Evolutionary conservation across 208 protist genomes (phyloP).

Genomic region (Leishmania gerbilli): DNA sequence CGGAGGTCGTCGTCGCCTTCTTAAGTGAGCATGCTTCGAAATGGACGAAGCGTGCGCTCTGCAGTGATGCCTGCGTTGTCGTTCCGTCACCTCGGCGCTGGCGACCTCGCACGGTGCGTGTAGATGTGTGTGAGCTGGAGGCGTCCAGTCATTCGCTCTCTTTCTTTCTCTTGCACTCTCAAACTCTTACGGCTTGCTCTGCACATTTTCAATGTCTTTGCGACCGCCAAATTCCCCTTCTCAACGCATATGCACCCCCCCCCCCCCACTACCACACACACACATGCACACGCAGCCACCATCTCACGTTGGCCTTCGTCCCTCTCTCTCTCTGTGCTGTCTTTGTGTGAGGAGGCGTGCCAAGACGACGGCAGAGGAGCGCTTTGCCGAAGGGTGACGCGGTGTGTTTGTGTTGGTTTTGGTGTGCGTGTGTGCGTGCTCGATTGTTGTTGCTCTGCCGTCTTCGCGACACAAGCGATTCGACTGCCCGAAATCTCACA

Average conservation of each 20-base stretch:
- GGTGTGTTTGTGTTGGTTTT: no score
- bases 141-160: neutral
- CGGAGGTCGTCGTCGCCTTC: neutral
- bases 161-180: neutral
- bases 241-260: neutral
- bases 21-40: neutral
- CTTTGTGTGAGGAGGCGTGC: neutral
- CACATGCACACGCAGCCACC: no score
- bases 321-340: neutral
- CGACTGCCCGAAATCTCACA: neutral
- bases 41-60: neutral
- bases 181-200: neutral
- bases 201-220: neutral
- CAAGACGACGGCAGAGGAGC: neutral
- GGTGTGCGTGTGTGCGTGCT: neutral
- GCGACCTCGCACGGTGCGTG: neutral
- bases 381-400: neutral
- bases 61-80: neutral
- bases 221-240: neutral
- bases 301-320: neutral
- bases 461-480: neutral
- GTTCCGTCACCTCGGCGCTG: neutral
- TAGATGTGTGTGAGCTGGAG: neutral
- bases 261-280: slow-evolving; percentile 4
- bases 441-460: neutral